Percentiles rank a stretch among this genome's conserved stretches.
phyloP scores from a whole-genome alignment of 352 stramenopile species.

The Pythium folliculosum region DNA sequence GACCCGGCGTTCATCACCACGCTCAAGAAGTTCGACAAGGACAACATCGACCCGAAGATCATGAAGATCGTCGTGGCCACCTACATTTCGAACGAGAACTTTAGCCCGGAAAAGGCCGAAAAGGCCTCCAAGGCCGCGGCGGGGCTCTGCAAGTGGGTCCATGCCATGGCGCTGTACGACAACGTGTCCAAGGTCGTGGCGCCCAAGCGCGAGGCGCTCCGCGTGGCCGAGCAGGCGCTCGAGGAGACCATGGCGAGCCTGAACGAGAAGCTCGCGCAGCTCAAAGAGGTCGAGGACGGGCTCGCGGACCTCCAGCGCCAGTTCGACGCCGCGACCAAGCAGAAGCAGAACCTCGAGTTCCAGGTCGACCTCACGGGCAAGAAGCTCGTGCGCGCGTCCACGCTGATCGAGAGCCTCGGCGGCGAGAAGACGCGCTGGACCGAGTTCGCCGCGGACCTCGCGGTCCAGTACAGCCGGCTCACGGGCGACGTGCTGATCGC shows the following conservation, averaged over 20 bases:
- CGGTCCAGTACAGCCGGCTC: constrained; percentile 84
- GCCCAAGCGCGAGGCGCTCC: constrained; percentile 90
- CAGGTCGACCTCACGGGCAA: constrained; percentile 93
- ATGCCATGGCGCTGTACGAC: constrained; percentile 93
- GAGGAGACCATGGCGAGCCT: constrained; percentile 90
- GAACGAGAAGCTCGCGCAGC: constrained; percentile 88
- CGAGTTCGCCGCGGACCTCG: constrained; percentile 84
- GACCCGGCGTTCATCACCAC: constrained; percentile 92
- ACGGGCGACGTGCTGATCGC: constrained; percentile 93
- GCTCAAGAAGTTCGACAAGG: constrained; percentile 91
- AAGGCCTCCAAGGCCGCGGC: constrained; percentile 93
- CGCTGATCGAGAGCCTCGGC: constrained; percentile 92
- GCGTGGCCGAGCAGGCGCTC: constrained; percentile 80
- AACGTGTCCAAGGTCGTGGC: constrained; percentile 92
- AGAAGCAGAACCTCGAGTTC: constrained; percentile 91
- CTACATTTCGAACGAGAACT: constrained; percentile 92
- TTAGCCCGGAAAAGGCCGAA: constrained; percentile 90
- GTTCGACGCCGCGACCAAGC: constrained; percentile 87
- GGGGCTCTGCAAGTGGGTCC: constrained; percentile 93
- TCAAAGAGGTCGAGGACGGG: constrained; percentile 92
- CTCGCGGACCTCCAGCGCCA: constrained; percentile 85
- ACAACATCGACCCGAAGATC: constrained; percentile 86
- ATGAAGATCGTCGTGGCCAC: constrained; percentile 89
- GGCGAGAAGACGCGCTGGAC: constrained; percentile 93
- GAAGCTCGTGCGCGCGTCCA: constrained; percentile 91